Percentiles rank a stretch among this genome's conserved stretches.
Evolutionary conservation across 352 stramenopile species (phyloP).

Genomic region (Nothophytophthora sp.): DNA sequence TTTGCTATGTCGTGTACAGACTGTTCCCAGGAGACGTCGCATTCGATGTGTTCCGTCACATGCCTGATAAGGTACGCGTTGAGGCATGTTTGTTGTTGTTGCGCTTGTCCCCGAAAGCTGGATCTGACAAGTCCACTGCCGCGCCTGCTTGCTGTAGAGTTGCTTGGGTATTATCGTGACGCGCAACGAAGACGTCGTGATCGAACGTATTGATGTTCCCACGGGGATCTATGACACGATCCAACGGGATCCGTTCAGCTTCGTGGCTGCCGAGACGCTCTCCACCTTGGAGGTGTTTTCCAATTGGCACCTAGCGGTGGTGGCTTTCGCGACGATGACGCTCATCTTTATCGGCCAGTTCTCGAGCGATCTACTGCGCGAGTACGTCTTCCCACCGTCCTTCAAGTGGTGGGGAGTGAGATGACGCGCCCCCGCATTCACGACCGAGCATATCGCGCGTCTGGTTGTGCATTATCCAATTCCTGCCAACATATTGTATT

Average conservation of each 20-base stretch:
- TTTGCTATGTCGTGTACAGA: slow-evolving; percentile 24
- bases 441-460: too few relatives aligned
- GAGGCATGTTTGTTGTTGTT: neutral
- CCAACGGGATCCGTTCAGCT: slow-evolving; percentile 87
- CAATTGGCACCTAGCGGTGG: slow-evolving; percentile 71
- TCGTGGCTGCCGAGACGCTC: slow-evolving; percentile 84
- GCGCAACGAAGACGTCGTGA: slow-evolving; percentile 52
- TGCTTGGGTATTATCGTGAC: slow-evolving; percentile 62
- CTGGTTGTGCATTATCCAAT: too few relatives aligned
- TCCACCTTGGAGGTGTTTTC: slow-evolving; percentile 85
- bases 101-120: neutral
- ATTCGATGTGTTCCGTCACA: slow-evolving; percentile 87
- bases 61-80: slow-evolving; percentile 75
- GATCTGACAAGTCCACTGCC: neutral
- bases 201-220: slow-evolving; percentile 65
- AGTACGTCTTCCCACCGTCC: slow-evolving; percentile 60
- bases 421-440: slow-evolving; percentile 8
- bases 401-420: slow-evolving; percentile 52
- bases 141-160: slow-evolving; percentile 17
- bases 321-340: slow-evolving; percentile 80
- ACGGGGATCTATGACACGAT: slow-evolving; percentile 77
- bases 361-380: slow-evolving; percentile 63
- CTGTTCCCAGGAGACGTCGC: slow-evolving; percentile 57
- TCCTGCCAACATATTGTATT: neutral
- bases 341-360: slow-evolving; percentile 88